A percentile compares a stretch with the other conserved stretches of the same genome.
Conservation (phyloP, 805 yeast species). For the Ogataea chonburiensis region DNA sequence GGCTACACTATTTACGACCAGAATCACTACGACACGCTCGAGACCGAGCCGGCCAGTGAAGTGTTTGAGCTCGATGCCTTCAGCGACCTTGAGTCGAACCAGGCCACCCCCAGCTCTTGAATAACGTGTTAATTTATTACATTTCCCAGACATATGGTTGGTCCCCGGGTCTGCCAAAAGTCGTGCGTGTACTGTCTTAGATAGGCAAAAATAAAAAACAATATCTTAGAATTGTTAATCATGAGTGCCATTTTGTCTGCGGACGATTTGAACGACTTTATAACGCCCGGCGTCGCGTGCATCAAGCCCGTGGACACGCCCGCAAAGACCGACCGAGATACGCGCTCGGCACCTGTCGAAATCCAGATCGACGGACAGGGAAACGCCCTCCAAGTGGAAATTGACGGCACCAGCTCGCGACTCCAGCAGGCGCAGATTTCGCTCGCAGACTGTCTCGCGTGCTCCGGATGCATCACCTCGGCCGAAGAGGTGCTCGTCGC, state of each 20-base stretch:
- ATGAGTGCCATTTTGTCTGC: slow-evolving; percentile 91
- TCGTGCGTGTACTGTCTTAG: slow-evolving; percentile 3
- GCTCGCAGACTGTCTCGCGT: slow-evolving; percentile 90
- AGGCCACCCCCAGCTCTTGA: slow-evolving; percentile 21
- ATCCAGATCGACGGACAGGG: slow-evolving; percentile 61
- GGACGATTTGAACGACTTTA: slow-evolving; percentile 91
- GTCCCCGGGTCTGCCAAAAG: slow-evolving; percentile 3
- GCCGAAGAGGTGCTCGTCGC: slow-evolving; percentile 95
- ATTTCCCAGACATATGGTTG: slow-evolving; percentile 3
- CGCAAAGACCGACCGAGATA: slow-evolving; percentile 27
- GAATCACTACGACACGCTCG: slow-evolving; percentile 16
- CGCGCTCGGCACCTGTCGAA: slow-evolving; percentile 38
- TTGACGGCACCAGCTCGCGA: slow-evolving; percentile 47
- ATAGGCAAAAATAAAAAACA: slow-evolving; percentile 11
- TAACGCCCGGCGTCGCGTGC: slow-evolving; percentile 92
- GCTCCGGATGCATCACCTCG: slow-evolving; percentile 95
- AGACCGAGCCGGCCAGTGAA: slow-evolving; percentile 11
- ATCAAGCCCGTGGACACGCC: slow-evolving; percentile 72
- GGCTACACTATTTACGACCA: slow-evolving; percentile 26
- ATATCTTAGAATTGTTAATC: not conserved
- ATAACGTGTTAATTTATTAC: slow-evolving; percentile 5
- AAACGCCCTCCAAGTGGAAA: slow-evolving; percentile 65
- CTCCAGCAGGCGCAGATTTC: slow-evolving; percentile 84
- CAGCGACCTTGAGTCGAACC: slow-evolving; percentile 25
- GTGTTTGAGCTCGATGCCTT: slow-evolving; percentile 31